phyloP scores from a whole-genome alignment of 2,329 filamentous ascomycete species.

The Colletotrichum musae region DNA sequence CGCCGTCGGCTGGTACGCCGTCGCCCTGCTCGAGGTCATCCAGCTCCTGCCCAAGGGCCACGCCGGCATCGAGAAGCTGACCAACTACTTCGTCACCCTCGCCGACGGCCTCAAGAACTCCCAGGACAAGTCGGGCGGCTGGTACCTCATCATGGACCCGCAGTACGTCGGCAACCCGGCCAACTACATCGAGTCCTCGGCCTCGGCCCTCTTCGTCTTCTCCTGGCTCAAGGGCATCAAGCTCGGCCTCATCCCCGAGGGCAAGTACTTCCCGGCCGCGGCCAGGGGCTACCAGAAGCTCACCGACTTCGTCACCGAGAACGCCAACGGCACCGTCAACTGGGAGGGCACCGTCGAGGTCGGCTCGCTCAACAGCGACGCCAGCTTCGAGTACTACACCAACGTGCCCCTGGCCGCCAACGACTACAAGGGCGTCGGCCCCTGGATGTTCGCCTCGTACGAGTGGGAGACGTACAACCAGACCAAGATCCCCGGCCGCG shows the following conservation, averaged over 20 bases:
- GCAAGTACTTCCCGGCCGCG: constrained; percentile 55
- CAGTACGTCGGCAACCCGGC: constrained; percentile 61
- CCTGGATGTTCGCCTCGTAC: constrained; percentile 43
- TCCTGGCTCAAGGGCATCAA: constrained; percentile 55
- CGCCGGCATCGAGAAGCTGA: constrained; percentile 53
- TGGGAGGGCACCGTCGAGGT: constrained; percentile 68
- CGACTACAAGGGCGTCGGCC: constrained; percentile 44
- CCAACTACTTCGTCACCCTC: constrained; percentile 57
- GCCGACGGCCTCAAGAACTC: constrained; percentile 58
- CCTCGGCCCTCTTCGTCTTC: constrained; percentile 71
- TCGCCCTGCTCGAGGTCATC: constrained; percentile 65
- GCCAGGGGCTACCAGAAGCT: constrained; percentile 54
- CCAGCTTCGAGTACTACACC: constrained; percentile 58
- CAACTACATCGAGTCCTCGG: constrained; percentile 74
- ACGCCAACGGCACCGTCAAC: constrained; percentile 63
- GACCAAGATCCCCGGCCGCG: constrained; percentile 19
- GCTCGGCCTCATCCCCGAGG: constrained; percentile 52
- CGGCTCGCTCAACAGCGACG: constrained; percentile 64
- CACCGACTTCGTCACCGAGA: constrained; percentile 61
- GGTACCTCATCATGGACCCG: constrained; percentile 71
- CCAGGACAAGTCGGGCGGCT: constrained; percentile 63
- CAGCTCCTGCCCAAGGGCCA: constrained; percentile 59
- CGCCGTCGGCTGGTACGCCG: constrained; percentile 68
- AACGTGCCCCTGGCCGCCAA: constrained; percentile 32
- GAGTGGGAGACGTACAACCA: constrained; percentile 43